Percentiles rank a stretch among this genome's conserved stretches.
phyloP scores from a whole-genome alignment of 306 rosid genomes.

The Quercus mongolica region DNA sequence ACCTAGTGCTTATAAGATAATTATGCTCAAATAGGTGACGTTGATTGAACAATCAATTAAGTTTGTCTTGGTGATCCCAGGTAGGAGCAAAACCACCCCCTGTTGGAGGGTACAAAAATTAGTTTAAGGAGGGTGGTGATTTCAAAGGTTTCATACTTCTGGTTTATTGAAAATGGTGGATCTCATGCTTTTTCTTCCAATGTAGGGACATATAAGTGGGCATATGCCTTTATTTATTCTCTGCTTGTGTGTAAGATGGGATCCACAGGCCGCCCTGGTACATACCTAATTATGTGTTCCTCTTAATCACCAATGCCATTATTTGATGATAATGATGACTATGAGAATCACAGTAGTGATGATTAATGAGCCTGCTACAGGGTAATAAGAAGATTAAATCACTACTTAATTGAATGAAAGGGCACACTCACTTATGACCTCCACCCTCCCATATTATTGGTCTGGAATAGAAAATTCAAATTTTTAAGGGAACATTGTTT shows the following conservation, averaged over 20 bases:
- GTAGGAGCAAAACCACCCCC: conserved; percentile 14
- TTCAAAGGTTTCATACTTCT: conserved; percentile 6
- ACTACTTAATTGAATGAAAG: neutral
- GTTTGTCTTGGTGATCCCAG: conserved; percentile 23
- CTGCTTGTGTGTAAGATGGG: conserved; percentile 17
- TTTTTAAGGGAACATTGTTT: too few species aligned
- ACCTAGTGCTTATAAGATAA: conserved; percentile 2
- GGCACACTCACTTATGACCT: neutral
- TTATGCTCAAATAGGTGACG: neutral
- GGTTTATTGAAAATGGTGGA: conserved; percentile 1
- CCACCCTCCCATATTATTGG: too few species aligned
- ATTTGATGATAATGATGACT: conserved; percentile 23
- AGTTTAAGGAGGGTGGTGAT: conserved; percentile 1
- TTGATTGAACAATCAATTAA: conserved; percentile 8
- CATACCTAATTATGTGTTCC: conserved; percentile 17
- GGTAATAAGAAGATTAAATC: neutral
- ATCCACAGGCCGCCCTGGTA: conserved; percentile 15
- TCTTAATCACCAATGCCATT: conserved; percentile 2
- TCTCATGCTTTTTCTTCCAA: conserved; percentile 11
- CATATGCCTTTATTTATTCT: neutral
- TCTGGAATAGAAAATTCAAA: too few species aligned
- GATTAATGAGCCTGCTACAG: neutral
- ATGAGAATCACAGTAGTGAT: conserved; percentile 16
- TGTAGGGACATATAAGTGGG: conserved; percentile 2
- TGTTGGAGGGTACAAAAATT: conserved; percentile 6